Conservation (phyloP, 768 basidiomycete genomes). For the Rhodotorula paludigena region DNA sequence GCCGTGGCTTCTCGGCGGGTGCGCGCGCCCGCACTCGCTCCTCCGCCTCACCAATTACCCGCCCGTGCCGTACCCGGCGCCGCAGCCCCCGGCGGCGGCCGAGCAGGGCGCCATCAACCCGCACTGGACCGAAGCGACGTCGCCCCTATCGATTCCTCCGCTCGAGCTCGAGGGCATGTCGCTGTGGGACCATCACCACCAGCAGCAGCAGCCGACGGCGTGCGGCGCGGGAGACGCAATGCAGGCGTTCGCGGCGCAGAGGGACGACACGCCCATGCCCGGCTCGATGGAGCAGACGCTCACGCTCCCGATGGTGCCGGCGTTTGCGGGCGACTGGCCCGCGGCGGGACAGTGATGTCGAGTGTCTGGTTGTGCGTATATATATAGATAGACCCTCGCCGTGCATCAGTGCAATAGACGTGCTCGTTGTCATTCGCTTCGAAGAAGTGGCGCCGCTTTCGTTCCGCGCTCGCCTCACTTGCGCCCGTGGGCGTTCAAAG, state of each 20-base stretch:
- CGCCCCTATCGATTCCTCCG: neutral
- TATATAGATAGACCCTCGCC: no score
- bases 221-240: neutral
- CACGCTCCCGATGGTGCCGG: conserved; percentile 2
- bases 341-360: no score
- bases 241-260: neutral
- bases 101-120: neutral
- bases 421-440: no score
- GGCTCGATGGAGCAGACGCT: neutral
- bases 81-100: neutral
- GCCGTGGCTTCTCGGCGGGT: neutral
- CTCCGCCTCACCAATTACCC: neutral
- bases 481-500: no score
- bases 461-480: no score
- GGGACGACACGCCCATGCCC: no score
- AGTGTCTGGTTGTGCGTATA: no score
- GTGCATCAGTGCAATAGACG: no score
- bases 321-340: neutral
- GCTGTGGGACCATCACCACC: neutral
- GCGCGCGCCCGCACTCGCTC: neutral
- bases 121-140: neutral
- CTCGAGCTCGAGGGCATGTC: neutral
- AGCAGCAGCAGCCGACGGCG: neutral
- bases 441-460: no score
- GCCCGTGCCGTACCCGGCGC: neutral